Evolutionary conservation across 768 basidiomycete species (phyloP), one percentile per base, ranked within the genome.

Genomic region (Boletus reticuloceps): DNA sequence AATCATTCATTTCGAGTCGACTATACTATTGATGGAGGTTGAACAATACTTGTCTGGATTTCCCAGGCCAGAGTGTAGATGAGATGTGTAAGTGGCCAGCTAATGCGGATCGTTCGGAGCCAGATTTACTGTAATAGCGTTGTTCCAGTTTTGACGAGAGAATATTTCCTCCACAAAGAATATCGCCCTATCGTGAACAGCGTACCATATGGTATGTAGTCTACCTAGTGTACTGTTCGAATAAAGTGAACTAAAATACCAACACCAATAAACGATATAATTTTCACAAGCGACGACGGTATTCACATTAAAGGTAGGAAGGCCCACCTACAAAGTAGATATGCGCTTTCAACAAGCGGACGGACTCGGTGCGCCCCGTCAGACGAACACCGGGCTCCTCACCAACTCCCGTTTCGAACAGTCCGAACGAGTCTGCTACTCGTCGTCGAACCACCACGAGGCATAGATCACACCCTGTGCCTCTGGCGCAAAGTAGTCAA

Each of bases 391-490:
- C 19, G 9, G 47, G 17, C 8, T 6, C 16, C 25, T n/a, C 19
- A 13, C 47, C 2, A 9, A 39, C 42, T 13, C 27, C 13, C n/a
- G 22, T 11, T 19, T 13, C 5, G 17, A 19, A 36, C 17, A 27
- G 22, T 11, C 19, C 3, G 5, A 42, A 8, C 34, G 19, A 25
- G 42, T 27, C 1, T 22, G 2, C 29, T 78, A 16, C 49, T 75
- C 76, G 52, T 75, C 76, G 52, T 70, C 69, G 71, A 79, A 85
- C 52, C 62, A 74, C 89, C 89, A 91, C 6, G 68, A 60, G 46
- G 82, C 85, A 54, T 75, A 72, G 53, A 91, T 72, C 13, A 87
- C 79, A 41, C 89, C 89, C 7, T 49, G 62, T 42, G 62, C 59
- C 47, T 75, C 65, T 11, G 66, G 17, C 6, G 79, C 83, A 66